Percentiles rank a stretch among this genome's conserved stretches.
phyloP scores from a whole-genome alignment of 2,329 filamentous ascomycete species.

The Colletotrichum lindemuthianum region DNA sequence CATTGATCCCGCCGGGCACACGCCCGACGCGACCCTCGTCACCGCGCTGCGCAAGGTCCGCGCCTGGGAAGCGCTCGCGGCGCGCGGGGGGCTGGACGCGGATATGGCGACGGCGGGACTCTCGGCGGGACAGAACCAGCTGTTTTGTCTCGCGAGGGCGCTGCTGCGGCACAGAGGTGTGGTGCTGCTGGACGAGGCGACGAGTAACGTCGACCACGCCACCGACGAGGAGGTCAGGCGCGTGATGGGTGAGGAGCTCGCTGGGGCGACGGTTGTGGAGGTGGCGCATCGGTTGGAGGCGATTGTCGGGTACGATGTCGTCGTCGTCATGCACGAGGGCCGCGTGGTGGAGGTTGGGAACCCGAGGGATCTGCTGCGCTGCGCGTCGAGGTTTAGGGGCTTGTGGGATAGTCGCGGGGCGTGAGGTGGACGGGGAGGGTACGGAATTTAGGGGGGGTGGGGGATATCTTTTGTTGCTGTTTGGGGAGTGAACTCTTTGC shows the following conservation, averaged over 20 bases:
- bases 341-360: constrained; percentile 41
- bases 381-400: constrained; percentile 38
- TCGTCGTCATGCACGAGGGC: constrained; percentile 43
- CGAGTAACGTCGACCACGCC: constrained; percentile 43
- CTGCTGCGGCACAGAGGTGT: constrained; percentile 49
- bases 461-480: neutral
- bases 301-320: constrained; percentile 41
- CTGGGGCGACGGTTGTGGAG: constrained; percentile 42
- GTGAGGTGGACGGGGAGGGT: neutral
- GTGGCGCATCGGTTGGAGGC: constrained; percentile 44
- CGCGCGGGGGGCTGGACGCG: constrained; percentile 49
- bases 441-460: neutral
- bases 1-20: constrained; percentile 51
- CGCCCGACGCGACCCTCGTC: constrained; percentile 50
- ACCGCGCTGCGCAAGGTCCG: constrained; percentile 54
- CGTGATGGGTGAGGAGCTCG: constrained; percentile 38
- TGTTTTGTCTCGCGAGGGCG: constrained; percentile 59
- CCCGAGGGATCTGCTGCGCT: constrained; percentile 40
- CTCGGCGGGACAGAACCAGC: constrained; percentile 57
- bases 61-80: constrained; percentile 51
- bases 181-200: constrained; percentile 46
- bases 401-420: constrained; percentile 39
- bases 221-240: constrained; percentile 42
- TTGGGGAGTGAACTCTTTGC: too few relatives aligned
- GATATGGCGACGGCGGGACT: constrained; percentile 45